Base-by-base conservation (phyloP, 1,284 basidiomycete genomes). In the Tilletia setariae region DNA sequence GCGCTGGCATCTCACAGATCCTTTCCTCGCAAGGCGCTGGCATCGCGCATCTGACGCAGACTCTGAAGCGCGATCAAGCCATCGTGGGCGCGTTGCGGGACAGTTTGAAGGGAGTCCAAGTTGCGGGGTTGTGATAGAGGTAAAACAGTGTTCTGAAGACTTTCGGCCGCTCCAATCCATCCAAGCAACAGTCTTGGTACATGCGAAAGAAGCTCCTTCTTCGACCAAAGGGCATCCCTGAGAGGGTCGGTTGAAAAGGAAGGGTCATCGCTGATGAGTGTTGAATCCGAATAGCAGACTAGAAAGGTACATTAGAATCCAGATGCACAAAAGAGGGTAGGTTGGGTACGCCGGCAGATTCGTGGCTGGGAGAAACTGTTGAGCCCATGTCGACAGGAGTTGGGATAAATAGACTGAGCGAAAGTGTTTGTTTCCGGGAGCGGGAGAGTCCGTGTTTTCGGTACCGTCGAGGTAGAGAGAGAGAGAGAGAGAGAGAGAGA, bases 11-110 rank as follows among this genome's bases (percentile, higher is more conserved):
- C 25, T 49, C 32, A 51, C 61, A 67, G 59, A 82, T 82, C 59
- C 65, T 82, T 25, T 70, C 68, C 0, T 73, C 74, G 49, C 77
- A 81, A 63, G 79, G 81, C 61, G 74, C 78, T 32, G 80, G 80
- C 0, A 65, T 82, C 43, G 71, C 74, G 61, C 80, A 82, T 68
- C 72, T 82, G 28, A 72, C 73, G 56, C 68, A 70, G 15, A 82
- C 79, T 25, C 61, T 82, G 21, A 59, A 59, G 9, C 53, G 25
- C 23, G 53, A 59, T 19, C 53, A 30, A 30, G 53, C 53, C 8
- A 59, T 59, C 32, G 53, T 59, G 53, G 25, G 53, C 53, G 53
- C 53, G 53, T 19, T 59, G 53, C 23, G 53, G n/a, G 53, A 59
- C 23, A 59, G 25, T 21, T 30, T 59, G 23, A 59, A 59, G 53